Base-by-base conservation (phyloP, 805 yeast genomes). In the Starmerella bombi region DNA sequence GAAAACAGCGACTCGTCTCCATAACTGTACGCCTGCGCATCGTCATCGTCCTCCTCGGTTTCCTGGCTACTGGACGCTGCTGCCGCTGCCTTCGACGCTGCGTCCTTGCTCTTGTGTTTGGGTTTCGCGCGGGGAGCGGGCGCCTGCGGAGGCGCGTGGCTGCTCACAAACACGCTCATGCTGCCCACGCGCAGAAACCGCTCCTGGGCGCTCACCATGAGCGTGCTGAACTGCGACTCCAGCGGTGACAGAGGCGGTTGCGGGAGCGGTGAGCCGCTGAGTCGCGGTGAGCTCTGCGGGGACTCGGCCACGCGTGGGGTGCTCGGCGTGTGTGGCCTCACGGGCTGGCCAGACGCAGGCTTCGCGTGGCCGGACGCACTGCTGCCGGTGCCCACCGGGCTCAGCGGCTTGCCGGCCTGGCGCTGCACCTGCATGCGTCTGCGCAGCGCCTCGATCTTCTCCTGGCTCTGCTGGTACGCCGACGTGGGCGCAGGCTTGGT, bases 151-250 rank as follows among this genome's bases (percentile, higher is more conserved):
- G 45, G 51, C 37, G 38, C 20, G 39, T 49, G 52, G 5, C 50
- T 40, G 23, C 51, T 49, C 18, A 42, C 46, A 17, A 34, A 41
- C 15, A 59, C 54, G 15, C 38, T 28, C 3, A 67, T 69, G 3
- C 62, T 59, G 1, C 73, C 75, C 12, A 66, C 48, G 40, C 62
- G 62, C 40, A 70, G 43, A 5, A 72, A 60, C 34, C 77, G 59
- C 53, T 72, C 78, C 28, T 67, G 66, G 7, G 63, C 57, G 37
- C 64, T 63, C 14, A 51, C 53, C 36, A 72, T 59, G 39, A 65
- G 59, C 21, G 52, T 51, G 8, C 62, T 57, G 71, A 73, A 72
- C 19, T 74, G 74, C 4, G 62, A 55, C 45, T 72, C 78, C 3
- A 68, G 48, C 9, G 66, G 54, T 1, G 69, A 58, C n/a, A 62